Evolutionary conservation across 805 yeast species (phyloP), one percentile per base, ranked within the genome.

Genomic region (Hanseniaspora taiwanica): DNA sequence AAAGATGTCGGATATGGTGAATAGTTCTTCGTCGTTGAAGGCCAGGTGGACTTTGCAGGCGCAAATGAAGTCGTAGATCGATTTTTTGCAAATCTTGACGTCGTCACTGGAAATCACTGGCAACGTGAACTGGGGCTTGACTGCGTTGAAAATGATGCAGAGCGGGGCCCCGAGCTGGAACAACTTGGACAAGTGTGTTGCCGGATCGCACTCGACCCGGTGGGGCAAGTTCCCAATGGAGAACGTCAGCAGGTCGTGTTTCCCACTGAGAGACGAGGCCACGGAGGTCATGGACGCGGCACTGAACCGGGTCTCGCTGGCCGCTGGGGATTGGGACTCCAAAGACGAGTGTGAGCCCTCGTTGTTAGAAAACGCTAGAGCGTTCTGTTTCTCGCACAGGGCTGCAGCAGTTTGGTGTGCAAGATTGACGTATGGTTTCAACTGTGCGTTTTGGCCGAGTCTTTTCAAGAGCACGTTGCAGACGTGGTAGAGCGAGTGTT

Each of bases 131-230:
- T 68, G 69, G 1, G 79, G 78, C 40, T 68, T 68, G 17, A 85
- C 69, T 12, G 76, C 65, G 60, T 91, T 89, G 65, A 81, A 84
- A 6, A 89, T 64, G 33, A 84, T 72, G 58, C 97, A 87, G 33
- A 91, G 65, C 3, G 97, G 94, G 2, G 93, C 79, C 9, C 97
- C 98, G 52, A 82, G 85, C 52, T 89, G 93, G 52, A 91, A 78
- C 25, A 91, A 64, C 48, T 84, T 78, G 76, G 95, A 82, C 34
- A 91, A 56, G 46, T 85, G 87, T 2, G 96, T 85, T 2, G 83
- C 96, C 3, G 97, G 96, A 56, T 91, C 99, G 53, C 83, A 81
- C 47, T 72, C 71, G 44, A 72, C 69, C 46, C 72, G 75, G 4
- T 81, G 81, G 3, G 89, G 93, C 35, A 78, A 66, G 13, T 80